Conservation (phyloP, 1,139 yeast species). For the Candida labiduridarum region DNA sequence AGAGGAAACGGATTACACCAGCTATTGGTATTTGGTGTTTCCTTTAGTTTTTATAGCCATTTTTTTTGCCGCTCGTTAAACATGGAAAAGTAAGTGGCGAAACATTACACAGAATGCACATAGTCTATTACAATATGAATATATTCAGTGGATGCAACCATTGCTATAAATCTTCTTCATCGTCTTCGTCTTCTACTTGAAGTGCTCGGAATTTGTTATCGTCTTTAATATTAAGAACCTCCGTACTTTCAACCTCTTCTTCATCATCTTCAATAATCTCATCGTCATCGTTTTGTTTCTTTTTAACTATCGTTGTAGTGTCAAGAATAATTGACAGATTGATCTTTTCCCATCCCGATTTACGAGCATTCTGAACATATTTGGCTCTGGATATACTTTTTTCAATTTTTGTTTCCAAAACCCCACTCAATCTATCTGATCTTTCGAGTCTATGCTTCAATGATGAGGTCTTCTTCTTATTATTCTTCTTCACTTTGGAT, state of each 20-base stretch:
- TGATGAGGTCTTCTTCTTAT: slow-evolving; percentile 36
- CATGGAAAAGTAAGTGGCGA: neutral
- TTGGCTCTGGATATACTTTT: slow-evolving; percentile 66
- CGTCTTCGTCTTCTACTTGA: slow-evolving; percentile 1
- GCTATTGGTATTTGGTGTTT: neutral
- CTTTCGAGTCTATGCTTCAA: slow-evolving; percentile 47
- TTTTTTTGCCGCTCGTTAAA: neutral
- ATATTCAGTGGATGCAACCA: neutral
- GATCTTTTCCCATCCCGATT: slow-evolving; percentile 73
- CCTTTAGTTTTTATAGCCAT: neutral
- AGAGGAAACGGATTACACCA: neutral
- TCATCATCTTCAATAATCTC: slow-evolving; percentile 10
- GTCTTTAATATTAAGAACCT: neutral
- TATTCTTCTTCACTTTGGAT: slow-evolving; percentile 36
- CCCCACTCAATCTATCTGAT: slow-evolving; percentile 56
- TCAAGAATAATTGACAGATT: slow-evolving; percentile 49
- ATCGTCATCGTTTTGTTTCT: neutral
- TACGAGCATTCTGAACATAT: slow-evolving; percentile 61
- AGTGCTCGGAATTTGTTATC: slow-evolving; percentile 1
- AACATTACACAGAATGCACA: too few species aligned
- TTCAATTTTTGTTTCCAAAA: slow-evolving; percentile 60
- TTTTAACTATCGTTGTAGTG: slow-evolving; percentile 18
- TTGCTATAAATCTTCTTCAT: neutral
- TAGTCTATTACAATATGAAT: neutral
- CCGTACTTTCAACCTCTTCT: slow-evolving; percentile 23